Conservation (phyloP, 2,329 filamentous ascomycete genomes). For the Aureobasidium sp. region DNA sequence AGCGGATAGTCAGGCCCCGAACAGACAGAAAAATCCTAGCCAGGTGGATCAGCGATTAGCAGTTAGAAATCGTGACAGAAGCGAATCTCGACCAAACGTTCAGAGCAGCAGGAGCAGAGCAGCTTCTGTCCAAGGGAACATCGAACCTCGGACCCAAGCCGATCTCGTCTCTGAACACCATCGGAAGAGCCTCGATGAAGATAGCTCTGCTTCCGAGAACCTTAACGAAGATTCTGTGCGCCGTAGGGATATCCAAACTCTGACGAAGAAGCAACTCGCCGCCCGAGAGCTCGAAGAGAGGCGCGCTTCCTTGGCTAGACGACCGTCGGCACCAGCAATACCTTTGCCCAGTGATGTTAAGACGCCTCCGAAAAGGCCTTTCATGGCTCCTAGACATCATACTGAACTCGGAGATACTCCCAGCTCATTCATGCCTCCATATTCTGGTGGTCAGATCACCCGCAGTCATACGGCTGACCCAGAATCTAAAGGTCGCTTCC, state of each 20-base stretch:
- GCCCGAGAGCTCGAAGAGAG: slow-evolving; percentile 84
- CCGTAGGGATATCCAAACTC: neutral
- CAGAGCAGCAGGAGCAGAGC: neutral
- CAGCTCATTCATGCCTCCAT: slow-evolving; percentile 27
- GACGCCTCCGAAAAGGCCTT: slow-evolving; percentile 27
- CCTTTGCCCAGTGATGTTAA: slow-evolving; percentile 57
- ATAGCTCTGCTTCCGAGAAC: slow-evolving; percentile 33
- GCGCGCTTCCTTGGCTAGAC: slow-evolving; percentile 70
- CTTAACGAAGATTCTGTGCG: slow-evolving; percentile 19
- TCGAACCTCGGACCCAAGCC: neutral
- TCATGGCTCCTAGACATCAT: slow-evolving; percentile 27
- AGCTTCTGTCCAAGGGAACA: neutral
- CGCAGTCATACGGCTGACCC: slow-evolving; percentile 61
- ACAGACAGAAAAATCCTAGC: neutral
- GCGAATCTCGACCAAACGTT: neutral
- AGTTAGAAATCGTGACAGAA: neutral
- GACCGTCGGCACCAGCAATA: slow-evolving; percentile 71
- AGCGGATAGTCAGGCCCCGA: slow-evolving; percentile 15
- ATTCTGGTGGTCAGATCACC: slow-evolving; percentile 30
- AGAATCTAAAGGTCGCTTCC: slow-evolving; percentile 32
- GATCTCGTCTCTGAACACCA: too few relatives aligned
- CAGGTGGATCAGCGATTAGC: neutral
- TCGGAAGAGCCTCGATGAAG: neutral
- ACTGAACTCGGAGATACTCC: slow-evolving; percentile 37
- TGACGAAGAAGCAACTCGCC: slow-evolving; percentile 36